These are phyloP conservation scores for Coemansia sp. DNA, from an alignment of 192 early-diverging fungal species.

Conservation along the genomic window DNA sequence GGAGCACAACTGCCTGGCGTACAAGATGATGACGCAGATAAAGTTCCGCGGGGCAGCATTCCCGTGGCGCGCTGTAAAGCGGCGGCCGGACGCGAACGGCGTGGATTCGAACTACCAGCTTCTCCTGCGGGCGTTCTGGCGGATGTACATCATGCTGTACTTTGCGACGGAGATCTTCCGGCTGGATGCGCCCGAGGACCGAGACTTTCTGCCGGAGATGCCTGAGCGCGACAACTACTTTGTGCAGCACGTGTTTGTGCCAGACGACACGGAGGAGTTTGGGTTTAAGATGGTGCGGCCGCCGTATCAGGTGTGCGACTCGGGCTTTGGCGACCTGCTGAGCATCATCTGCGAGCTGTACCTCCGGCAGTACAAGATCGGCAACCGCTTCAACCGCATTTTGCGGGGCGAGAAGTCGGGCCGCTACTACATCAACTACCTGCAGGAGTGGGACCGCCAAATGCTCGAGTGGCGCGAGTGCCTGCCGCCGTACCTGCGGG, in stretches of 20 bases:
- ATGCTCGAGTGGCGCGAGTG: conserved; percentile 49
- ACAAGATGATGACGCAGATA: conserved; percentile 45
- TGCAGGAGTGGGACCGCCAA: conserved; percentile 54
- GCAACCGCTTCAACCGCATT: conserved; percentile 50
- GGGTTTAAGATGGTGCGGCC: conserved; percentile 41
- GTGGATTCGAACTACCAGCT: conserved; percentile 53
- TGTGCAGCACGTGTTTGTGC: conserved; percentile 43
- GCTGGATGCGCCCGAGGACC: conserved; percentile 51
- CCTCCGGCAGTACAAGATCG: conserved; percentile 49
- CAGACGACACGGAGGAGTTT: conserved; percentile 40
- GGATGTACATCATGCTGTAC: conserved; percentile 40
- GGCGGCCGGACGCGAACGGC: conserved; percentile 11
- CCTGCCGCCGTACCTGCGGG: conserved; percentile 34
- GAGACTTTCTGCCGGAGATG: conserved; percentile 51
- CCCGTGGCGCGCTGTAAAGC: conserved; percentile 47
- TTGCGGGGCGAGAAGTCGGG: conserved; percentile 44
- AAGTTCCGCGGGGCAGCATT: conserved; percentile 48
- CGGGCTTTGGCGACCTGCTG: conserved; percentile 34
- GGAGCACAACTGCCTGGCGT: conserved; percentile 49
- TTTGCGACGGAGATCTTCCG: conserved; percentile 52
- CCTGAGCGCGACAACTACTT: conserved; percentile 44
- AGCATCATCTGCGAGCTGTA: conserved; percentile 44
- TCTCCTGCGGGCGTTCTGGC: conserved; percentile 49
- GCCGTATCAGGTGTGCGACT: conserved; percentile 20
- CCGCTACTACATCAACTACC: conserved; percentile 39